Percentiles rank a stretch among this genome's conserved stretches.
Evolutionary conservation across 1,139 yeast species (phyloP).

Genomic region (Taiozyma sp.): DNA sequence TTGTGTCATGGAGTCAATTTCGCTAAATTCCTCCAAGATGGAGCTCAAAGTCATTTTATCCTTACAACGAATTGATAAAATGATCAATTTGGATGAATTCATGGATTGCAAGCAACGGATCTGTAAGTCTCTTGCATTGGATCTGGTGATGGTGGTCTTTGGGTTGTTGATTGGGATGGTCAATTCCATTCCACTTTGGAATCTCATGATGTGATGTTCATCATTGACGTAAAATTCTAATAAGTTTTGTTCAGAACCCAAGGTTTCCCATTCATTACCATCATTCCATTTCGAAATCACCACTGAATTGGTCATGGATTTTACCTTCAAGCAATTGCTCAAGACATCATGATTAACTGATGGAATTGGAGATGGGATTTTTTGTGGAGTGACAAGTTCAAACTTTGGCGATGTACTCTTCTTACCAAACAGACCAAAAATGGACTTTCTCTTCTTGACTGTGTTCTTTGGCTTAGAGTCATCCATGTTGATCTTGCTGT

Average conservation of each 20-base stretch:
- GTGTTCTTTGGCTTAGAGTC: slow-evolving; percentile 5
- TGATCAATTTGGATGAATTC: slow-evolving; percentile 8
- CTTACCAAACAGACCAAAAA: slow-evolving; percentile 25
- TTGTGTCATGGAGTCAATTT: background rate
- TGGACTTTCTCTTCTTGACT: slow-evolving; percentile 25
- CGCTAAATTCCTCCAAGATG: slow-evolving; percentile 11
- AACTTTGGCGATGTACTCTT: slow-evolving; percentile 15
- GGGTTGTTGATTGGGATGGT: slow-evolving; percentile 3
- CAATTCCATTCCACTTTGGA: slow-evolving; percentile 1
- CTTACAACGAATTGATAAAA: slow-evolving; percentile 18
- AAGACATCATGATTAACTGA: slow-evolving; percentile 1
- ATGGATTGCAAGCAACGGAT: slow-evolving; percentile 12
- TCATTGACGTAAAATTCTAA: slow-evolving; percentile 7
- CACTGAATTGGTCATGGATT: slow-evolving; percentile 6
- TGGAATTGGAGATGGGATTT: background rate
- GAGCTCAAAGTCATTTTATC: slow-evolving; percentile 10
- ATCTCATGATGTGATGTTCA: slow-evolving; percentile 2
- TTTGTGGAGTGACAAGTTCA: slow-evolving; percentile 18
- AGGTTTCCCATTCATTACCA: slow-evolving; percentile 16
- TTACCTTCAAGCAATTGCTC: slow-evolving; percentile 4
- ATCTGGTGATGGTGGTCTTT: slow-evolving; percentile 6
- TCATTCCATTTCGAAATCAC: slow-evolving; percentile 18
- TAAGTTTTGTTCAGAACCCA: slow-evolving; percentile 11
- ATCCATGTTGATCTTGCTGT: background rate
- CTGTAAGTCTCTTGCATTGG: slow-evolving; percentile 20